Conservation (phyloP, 148 eudicot species). For the Diospyros kaki region DNA sequence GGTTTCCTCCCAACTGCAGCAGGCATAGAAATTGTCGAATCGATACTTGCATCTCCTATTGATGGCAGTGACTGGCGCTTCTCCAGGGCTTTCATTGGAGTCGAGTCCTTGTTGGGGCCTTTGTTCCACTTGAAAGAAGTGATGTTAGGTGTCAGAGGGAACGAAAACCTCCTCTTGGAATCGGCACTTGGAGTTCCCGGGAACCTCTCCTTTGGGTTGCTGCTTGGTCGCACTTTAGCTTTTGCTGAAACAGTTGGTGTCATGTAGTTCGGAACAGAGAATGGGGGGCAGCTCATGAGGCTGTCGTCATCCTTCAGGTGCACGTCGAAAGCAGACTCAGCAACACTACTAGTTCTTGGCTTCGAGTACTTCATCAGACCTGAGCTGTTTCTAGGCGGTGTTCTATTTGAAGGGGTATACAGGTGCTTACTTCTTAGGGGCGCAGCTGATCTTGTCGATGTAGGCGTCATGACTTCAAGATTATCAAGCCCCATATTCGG, state of each 20-base stretch:
- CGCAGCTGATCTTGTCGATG: slow-evolving; percentile 57
- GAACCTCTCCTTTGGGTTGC: slow-evolving; percentile 40
- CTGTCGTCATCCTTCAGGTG: slow-evolving; percentile 68
- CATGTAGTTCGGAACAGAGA: slow-evolving; percentile 77
- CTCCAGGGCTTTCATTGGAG: slow-evolving; percentile 39
- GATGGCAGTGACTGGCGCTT: slow-evolving; percentile 49
- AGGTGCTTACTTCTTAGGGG: slow-evolving; percentile 41
- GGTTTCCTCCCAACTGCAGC: slow-evolving; percentile 78
- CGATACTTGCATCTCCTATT: slow-evolving; percentile 62
- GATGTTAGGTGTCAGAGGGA: slow-evolving; percentile 55
- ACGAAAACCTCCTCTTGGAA: slow-evolving; percentile 75
- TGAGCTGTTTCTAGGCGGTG: slow-evolving; percentile 30
- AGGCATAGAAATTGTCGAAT: slow-evolving; percentile 82
- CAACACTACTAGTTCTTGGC: slow-evolving; percentile 31
- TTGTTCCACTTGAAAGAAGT: slow-evolving; percentile 83
- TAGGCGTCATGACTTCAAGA: slow-evolving; percentile 54
- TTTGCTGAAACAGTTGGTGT: slow-evolving; percentile 59
- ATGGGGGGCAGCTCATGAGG: slow-evolving; percentile 79
- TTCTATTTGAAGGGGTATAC: slow-evolving; percentile 45
- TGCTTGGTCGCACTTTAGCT: slow-evolving; percentile 48
- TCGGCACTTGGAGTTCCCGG: slow-evolving; percentile 45
- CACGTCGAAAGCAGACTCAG: slow-evolving; percentile 42
- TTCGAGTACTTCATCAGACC: slow-evolving; percentile 23
- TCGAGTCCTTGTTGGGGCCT: slow-evolving; percentile 42
- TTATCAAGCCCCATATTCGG: slow-evolving; percentile 30